Base-by-base conservation (phyloP, 257 asterid species). In the Fraxinus pennsylvanica region DNA sequence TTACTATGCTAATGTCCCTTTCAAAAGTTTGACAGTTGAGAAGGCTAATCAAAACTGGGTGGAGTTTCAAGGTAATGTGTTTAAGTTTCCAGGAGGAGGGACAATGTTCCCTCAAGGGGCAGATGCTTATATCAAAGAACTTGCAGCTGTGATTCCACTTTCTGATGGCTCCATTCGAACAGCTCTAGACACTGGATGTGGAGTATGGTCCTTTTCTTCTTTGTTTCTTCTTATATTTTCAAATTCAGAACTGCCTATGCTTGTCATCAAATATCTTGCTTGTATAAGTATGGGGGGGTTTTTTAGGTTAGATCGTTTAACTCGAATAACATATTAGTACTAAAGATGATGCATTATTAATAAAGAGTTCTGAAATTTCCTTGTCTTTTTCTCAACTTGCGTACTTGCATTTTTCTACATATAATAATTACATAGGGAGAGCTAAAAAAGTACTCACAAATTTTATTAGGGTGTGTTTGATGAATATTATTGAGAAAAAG, bases 91-190 rank as follows among this genome's bases (percentile, higher is more conserved):
- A 1, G 98, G 98, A 80, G 98, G 98, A 33, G 98, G 98, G 83
- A 94, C 98, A 0, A 92, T 92, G 98, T 94, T 94, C 79, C 98
- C 98, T 74, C 90, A 88, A 54, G 98, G 98, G 73, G 98, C 98
- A 6, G 94, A 94, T 82, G 93, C 94, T 1, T 94, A 94, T 77
- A 92, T 94, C 5, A 89, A 92, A 71, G 96, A 94, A 80, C 96
- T 94, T 76, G 98, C 94, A 33, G 78, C 82, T 0, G 93, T 91
- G 67, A 84, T 94, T 78, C 97, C 97, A 5, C 85, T 94, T 39
- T 80, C 78, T 15, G 85, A 90, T 82, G 98, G 98, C 72, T 73
- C 91, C 50, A 87, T 94, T 74, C 83, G 98, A 74, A 94, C 98
- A 8, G 98, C 98, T 32, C 80, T 94, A 33, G 98, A 94, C 78